Percentiles rank a stretch among this genome's conserved stretches.
Conservation (phyloP, 2,329 filamentous ascomycete genomes). For the Ophiognomonia clavigignenti-juglandacearum region DNA sequence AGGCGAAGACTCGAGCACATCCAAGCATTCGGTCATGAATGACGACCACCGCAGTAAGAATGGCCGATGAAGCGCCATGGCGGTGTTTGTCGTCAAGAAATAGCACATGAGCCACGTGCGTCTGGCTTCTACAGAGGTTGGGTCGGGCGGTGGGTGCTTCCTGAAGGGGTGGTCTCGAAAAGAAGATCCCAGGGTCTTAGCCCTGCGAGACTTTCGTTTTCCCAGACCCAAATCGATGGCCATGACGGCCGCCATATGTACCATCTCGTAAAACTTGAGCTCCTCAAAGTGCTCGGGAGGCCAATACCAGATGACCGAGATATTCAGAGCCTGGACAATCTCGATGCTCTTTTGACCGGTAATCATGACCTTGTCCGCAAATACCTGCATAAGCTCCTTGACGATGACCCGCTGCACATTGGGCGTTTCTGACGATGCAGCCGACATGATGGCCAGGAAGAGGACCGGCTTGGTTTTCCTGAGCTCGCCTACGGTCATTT, state of each 20-base stretch:
- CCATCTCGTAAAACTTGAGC: slow-evolving; percentile 84
- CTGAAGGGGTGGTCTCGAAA: slow-evolving; percentile 39
- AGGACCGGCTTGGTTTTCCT: slow-evolving; percentile 58
- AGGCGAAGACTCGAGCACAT: slow-evolving; percentile 47
- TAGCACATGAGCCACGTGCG: slow-evolving; percentile 58
- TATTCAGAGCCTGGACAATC: slow-evolving; percentile 71
- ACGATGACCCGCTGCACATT: slow-evolving; percentile 57
- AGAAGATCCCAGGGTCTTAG: slow-evolving; percentile 29
- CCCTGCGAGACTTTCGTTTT: slow-evolving; percentile 29
- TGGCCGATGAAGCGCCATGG: slow-evolving; percentile 57
- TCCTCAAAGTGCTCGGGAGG: slow-evolving; percentile 80
- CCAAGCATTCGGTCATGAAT: slow-evolving; percentile 57
- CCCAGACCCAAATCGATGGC: slow-evolving; percentile 77
- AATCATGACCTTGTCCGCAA: slow-evolving; percentile 71
- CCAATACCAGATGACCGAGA: slow-evolving; percentile 79
- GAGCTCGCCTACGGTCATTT: slow-evolving; percentile 49
- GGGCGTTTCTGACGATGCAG: slow-evolving; percentile 54
- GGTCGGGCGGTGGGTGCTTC: slow-evolving; percentile 41
- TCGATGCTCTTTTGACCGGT: slow-evolving; percentile 78
- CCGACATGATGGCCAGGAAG: slow-evolving; percentile 67
- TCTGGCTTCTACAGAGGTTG: slow-evolving; percentile 49
- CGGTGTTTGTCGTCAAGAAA: slow-evolving; percentile 53
- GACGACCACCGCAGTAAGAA: slow-evolving; percentile 55
- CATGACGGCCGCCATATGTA: slow-evolving; percentile 77
- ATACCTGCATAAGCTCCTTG: slow-evolving; percentile 64